A percentile compares a stretch with the other conserved stretches of the same genome.
These are phyloP conservation scores for Shiraia sp. DNA, from an alignment of 2,329 filamentous ascomycete species.

Conservation along the genomic window DNA sequence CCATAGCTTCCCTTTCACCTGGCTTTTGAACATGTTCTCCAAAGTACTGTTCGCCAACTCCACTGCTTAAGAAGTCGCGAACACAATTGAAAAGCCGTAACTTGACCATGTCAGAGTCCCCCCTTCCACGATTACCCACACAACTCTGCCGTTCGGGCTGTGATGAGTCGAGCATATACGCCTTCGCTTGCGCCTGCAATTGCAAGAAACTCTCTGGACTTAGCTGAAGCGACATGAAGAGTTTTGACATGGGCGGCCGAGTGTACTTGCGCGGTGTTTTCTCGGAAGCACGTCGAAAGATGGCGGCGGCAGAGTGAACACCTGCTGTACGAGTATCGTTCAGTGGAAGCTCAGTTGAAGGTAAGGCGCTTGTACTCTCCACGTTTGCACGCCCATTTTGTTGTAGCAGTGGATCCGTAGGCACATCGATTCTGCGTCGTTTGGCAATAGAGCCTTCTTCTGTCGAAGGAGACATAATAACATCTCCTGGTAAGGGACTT, in stretches of 20 bases:
- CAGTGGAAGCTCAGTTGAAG: slow-evolving; percentile 21
- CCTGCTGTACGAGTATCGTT: slow-evolving; percentile 54
- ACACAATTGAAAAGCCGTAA: slow-evolving; percentile 61
- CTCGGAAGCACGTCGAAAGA: slow-evolving; percentile 51
- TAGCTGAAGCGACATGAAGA: slow-evolving; percentile 60
- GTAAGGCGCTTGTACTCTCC: slow-evolving; percentile 12
- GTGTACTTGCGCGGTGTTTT: slow-evolving; percentile 59
- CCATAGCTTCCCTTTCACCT: slow-evolving; percentile 36
- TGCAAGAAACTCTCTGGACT: slow-evolving; percentile 61
- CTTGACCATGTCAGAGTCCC: slow-evolving; percentile 61
- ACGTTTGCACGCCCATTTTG: slow-evolving; percentile 5
- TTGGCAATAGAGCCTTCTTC: slow-evolving; percentile 16
- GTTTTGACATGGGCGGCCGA: slow-evolving; percentile 61
- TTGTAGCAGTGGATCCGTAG: slow-evolving; percentile 19
- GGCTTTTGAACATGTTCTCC: slow-evolving; percentile 40
- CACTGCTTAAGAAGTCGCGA: slow-evolving; percentile 56
- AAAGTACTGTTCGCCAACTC: slow-evolving; percentile 58
- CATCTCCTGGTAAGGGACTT: slow-evolving; percentile 11
- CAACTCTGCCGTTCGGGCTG: slow-evolving; percentile 61
- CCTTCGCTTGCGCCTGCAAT: slow-evolving; percentile 59
- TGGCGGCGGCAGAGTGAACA: slow-evolving; percentile 56
- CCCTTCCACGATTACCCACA: slow-evolving; percentile 59
- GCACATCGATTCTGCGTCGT: slow-evolving; percentile 21
- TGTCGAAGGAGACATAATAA: slow-evolving; percentile 2
- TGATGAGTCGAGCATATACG: slow-evolving; percentile 60